These are phyloP conservation scores for Kodamaea anthophila DNA, from an alignment of 1,139 yeast species.

Conservation along the genomic window DNA sequence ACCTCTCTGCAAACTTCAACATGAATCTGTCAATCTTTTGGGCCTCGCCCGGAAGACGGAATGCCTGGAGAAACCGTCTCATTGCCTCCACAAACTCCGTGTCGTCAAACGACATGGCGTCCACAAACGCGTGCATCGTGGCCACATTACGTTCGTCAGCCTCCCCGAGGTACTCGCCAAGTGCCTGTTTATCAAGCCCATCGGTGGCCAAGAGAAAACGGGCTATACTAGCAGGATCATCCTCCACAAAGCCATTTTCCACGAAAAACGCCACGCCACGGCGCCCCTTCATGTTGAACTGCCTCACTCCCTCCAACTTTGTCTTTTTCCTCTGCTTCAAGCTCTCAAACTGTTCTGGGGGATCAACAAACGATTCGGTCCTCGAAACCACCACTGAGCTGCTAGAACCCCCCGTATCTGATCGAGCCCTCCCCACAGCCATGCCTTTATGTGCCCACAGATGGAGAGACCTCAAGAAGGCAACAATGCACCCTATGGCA, in stretches of 20 bases:
- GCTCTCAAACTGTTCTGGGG: slow-evolving; percentile 80
- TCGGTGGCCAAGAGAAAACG: slow-evolving; percentile 67
- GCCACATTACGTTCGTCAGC: slow-evolving; percentile 74
- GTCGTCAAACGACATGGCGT: slow-evolving; percentile 69
- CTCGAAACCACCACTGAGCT: slow-evolving; percentile 25
- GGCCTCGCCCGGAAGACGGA: slow-evolving; percentile 95
- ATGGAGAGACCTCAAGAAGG: slow-evolving; percentile 72
- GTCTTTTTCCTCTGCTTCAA: slow-evolving; percentile 81
- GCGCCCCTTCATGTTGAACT: slow-evolving; percentile 81
- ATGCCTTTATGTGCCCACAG: slow-evolving; percentile 85
- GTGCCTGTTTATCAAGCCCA: slow-evolving; percentile 73
- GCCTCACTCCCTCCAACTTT: slow-evolving; percentile 67
- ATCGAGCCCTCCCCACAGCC: slow-evolving; percentile 19
- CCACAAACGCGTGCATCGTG: slow-evolving; percentile 92
- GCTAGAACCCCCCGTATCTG: slow-evolving; percentile 38
- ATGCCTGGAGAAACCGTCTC: slow-evolving; percentile 76
- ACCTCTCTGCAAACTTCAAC: slow-evolving; percentile 94
- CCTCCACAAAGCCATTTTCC: slow-evolving; percentile 55
- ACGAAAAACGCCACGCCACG: slow-evolving; percentile 64
- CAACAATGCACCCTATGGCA: slow-evolving; percentile 74
- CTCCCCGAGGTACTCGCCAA: slow-evolving; percentile 93
- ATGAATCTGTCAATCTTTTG: slow-evolving; percentile 95
- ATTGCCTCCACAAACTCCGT: slow-evolving; percentile 78
- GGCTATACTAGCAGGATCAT: slow-evolving; percentile 66
- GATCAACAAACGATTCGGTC: slow-evolving; percentile 46